phyloP scores from a whole-genome alignment of 305 asterid genomes.

The Fraxinus albicans region DNA sequence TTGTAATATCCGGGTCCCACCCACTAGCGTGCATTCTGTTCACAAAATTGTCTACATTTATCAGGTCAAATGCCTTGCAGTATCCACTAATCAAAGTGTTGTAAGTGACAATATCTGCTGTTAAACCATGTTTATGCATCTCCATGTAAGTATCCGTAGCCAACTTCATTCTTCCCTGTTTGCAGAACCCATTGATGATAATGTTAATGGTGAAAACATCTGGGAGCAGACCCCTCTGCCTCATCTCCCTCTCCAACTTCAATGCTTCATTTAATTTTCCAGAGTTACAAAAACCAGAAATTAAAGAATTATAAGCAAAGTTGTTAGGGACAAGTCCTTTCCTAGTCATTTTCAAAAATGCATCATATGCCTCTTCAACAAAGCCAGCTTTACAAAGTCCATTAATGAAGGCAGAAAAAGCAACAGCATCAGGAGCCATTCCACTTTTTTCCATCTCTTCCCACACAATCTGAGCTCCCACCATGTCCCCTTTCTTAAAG shows the following conservation, averaged over 20 bases:
- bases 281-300: constrained; percentile 66
- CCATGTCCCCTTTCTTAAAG: constrained; percentile 65
- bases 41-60: constrained; percentile 60
- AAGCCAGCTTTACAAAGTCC: constrained; percentile 75
- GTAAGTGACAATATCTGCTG: constrained; percentile 81
- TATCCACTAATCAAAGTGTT: constrained; percentile 85
- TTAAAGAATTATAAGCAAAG: constrained; percentile 77
- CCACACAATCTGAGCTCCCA: constrained; percentile 76
- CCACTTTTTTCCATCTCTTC: constrained; percentile 67
- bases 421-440: constrained; percentile 86
- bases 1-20: constrained; percentile 74
- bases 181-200: constrained; percentile 79
- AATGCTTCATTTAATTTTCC: constrained; percentile 63
- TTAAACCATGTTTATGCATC: constrained; percentile 60
- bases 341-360: constrained; percentile 50
- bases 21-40: constrained; percentile 61
- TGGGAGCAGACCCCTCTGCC: constrained; percentile 67
- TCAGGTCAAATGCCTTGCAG: constrained; percentile 77
- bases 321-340: constrained; percentile 83
- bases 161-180: constrained; percentile 71
- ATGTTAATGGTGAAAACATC: constrained; percentile 77
- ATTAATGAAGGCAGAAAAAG: constrained; percentile 79
- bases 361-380: constrained; percentile 60
- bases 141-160: constrained; percentile 66
- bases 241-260: constrained; percentile 75